Conservation (phyloP, 441 rosid species). For the Isatis lusitanica region DNA sequence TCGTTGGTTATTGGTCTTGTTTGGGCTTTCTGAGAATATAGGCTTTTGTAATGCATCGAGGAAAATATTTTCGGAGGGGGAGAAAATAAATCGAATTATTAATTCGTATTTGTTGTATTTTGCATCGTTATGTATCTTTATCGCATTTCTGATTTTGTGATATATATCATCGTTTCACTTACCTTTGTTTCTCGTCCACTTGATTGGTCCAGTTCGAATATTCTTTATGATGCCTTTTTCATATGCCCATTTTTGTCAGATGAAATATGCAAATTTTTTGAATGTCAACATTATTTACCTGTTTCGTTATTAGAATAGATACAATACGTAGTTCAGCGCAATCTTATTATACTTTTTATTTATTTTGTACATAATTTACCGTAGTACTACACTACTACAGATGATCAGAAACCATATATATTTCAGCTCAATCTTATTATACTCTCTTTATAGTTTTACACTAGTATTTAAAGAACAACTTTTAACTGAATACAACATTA, state of each 20-base stretch:
- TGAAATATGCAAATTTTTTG: not conserved
- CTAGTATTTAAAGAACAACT: not conserved
- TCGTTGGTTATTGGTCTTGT: conserved; percentile 20
- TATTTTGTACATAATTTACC: no score
- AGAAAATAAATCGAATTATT: not conserved
- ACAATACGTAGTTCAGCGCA: not conserved
- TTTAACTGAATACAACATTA: not conserved
- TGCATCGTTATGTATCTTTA: not conserved
- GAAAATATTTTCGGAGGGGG: not conserved
- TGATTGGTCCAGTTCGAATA: conserved; percentile 33
- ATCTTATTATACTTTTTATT: not conserved
- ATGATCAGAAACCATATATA: no score
- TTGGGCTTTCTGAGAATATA: conserved; percentile 24
- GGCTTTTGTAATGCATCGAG: not conserved
- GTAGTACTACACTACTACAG: no score
- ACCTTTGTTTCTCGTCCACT: conserved; percentile 11
- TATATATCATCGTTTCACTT: not conserved
- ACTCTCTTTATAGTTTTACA: not conserved
- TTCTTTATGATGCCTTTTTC: conserved; percentile 4
- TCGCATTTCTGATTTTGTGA: not conserved
- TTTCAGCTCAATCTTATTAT: no score
- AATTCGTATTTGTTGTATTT: conserved; percentile 11
- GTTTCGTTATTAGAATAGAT: not conserved
- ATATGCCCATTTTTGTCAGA: not conserved
- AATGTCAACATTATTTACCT: not conserved